These are phyloP conservation scores for Eucalyptus curtisii DNA, from an alignment of 345 rosid genomes.

Conservation along the genomic window DNA sequence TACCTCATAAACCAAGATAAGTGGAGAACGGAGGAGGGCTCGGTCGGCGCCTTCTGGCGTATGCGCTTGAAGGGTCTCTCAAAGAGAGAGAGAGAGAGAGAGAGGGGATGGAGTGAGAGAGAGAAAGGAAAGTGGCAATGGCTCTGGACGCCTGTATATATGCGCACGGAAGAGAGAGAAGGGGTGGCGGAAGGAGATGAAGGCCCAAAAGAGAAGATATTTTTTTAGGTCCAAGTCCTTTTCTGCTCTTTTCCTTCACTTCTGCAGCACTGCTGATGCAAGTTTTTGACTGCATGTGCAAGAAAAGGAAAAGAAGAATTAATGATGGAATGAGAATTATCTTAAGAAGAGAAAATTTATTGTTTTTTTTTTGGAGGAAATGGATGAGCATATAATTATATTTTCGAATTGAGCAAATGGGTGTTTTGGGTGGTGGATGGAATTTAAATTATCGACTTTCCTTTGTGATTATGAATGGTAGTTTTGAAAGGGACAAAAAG, in stretches of 20 bases:
- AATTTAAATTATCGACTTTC: background rate
- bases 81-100: background rate
- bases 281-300: background rate
- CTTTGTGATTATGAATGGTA: background rate
- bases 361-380: background rate
- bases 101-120: background rate
- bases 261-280: background rate
- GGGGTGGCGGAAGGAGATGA: background rate
- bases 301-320: fast-evolving
- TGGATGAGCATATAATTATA: background rate
- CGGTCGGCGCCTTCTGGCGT: background rate
- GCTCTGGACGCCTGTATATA: background rate
- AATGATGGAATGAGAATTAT: background rate
- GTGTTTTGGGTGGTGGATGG: background rate
- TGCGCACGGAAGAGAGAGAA: background rate
- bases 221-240: background rate
- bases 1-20: conserved; percentile 9
- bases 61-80: background rate
- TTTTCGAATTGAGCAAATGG: background rate
- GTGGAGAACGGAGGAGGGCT: background rate
- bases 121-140: fast-evolving
- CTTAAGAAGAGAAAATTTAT: too few species aligned
- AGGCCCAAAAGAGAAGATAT: background rate
- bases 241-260: background rate
- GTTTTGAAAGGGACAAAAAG: background rate